phyloP scores from a whole-genome alignment of 192 early-diverging fungal species.

The Cladochytrium replicatum region DNA sequence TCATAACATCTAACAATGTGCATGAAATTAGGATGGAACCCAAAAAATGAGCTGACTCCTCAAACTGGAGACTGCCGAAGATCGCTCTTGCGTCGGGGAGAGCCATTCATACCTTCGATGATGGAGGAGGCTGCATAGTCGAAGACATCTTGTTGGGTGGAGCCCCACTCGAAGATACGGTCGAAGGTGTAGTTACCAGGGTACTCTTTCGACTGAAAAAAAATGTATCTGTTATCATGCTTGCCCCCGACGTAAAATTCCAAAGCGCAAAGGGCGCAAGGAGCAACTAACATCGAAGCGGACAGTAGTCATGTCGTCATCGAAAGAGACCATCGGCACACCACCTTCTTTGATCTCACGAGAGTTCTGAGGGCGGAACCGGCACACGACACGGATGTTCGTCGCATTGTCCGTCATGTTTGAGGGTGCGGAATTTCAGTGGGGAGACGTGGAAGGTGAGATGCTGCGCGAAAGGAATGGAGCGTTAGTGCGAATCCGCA shows the following conservation, averaged over 20 bases:
- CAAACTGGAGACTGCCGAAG: no score
- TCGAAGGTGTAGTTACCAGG: slow-evolving; percentile 83
- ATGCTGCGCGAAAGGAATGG: no score
- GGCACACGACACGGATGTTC: slow-evolving; percentile 94
- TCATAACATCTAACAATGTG: slow-evolving; percentile 78
- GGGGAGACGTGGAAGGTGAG: no score
- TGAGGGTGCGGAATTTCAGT: no score
- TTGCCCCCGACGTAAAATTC: slow-evolving; percentile 25
- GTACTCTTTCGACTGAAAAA: slow-evolving; percentile 36
- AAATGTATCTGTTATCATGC: slow-evolving; percentile 33
- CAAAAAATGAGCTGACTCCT: no score
- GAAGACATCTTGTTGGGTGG: slow-evolving; percentile 79
- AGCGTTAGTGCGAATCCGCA: no score
- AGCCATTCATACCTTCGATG: slow-evolving; percentile 67
- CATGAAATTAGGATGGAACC: slow-evolving; percentile 1
- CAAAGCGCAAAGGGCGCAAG: slow-evolving; percentile 1
- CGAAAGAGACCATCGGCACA: slow-evolving; percentile 69
- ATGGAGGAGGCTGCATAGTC: slow-evolving; percentile 84
- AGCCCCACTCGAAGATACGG: slow-evolving; percentile 74
- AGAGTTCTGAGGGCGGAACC: slow-evolving; percentile 92
- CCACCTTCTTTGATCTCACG: slow-evolving; percentile 87
- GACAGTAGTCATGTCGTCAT: slow-evolving; percentile 63
- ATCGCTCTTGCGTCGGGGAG: no score
- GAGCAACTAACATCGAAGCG: slow-evolving; percentile 35
- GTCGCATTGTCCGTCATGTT: no score